These are phyloP conservation scores for Solanum hybrid DNA, from an alignment of 305 asterid species.

Conservation along the genomic window DNA sequence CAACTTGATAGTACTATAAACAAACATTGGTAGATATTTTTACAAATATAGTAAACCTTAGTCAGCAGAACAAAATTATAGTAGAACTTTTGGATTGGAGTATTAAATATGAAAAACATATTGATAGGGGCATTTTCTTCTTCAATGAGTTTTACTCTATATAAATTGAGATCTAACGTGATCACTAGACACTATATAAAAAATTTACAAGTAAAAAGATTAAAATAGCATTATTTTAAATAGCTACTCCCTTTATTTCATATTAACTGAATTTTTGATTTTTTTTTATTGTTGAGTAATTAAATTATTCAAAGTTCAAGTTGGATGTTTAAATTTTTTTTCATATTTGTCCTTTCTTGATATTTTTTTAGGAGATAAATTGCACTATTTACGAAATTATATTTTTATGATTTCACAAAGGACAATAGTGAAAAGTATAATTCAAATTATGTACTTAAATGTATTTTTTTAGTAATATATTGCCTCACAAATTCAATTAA, in stretches of 20 bases:
- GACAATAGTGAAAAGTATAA: too few relatives aligned
- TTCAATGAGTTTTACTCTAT: neutral
- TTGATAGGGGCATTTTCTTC: neutral
- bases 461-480: too few relatives aligned
- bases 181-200: neutral
- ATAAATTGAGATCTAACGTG: neutral
- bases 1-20: neutral
- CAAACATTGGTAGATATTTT: neutral
- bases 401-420: neutral
- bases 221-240: too few relatives aligned
- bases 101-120: neutral
- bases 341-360: neutral
- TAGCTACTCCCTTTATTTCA: too few relatives aligned
- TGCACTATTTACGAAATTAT: too few relatives aligned
- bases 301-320: too few relatives aligned
- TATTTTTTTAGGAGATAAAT: too few relatives aligned
- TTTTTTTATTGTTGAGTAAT: neutral
- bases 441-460: neutral
- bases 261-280: too few relatives aligned
- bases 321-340: neutral
- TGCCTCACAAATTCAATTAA: neutral
- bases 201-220: too few relatives aligned
- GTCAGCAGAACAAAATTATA: neutral
- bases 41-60: neutral
- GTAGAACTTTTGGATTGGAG: neutral